Evolutionary conservation across 2,329 filamentous ascomycete species (phyloP), one percentile per base, ranked within the genome.

Genomic region (Chaetomiaceae sp.): DNA sequence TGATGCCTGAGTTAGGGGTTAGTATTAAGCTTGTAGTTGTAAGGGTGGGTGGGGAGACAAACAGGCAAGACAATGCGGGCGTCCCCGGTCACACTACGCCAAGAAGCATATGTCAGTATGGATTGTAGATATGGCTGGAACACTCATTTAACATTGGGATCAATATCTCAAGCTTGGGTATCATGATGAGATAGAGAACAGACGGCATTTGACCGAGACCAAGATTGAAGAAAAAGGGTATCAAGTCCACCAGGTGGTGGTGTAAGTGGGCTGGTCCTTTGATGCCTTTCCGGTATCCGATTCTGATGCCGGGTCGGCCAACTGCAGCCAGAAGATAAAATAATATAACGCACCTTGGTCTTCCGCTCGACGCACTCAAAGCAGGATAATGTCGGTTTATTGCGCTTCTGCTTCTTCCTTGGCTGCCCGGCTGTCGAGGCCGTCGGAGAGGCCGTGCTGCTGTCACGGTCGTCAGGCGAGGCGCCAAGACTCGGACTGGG

Each of bases 341-440:
- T 25, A 42, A 33, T 47, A 49, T 30, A 5, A 68, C 77, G 58
- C 65, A 85, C 85, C 76, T 89, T 91, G 20, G 87, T 91, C 70
- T 91, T 91, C 59, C 87, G 76, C 69, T 89, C 86, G 19, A 91
- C 87, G 63, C 87, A 92, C 65, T 89, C 86, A 55, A 83, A 79
- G 62, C 87, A 91, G 43, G 85, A 89, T 55, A 91, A 65, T 1
- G 87, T 91, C 3, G 87, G 87, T 67, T 92, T 92, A 69, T 92
- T 92, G 42, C 87, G 81, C 72, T 87, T 90, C 70, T 91, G 87
- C 70, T 86, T 89, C 72, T 87, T 87, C 66, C 71, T 77, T 10
- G 71, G 64, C n/a, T 72, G 75, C 38, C 72, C 63, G 0, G 52
- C 44, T 14, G 51, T 27, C 9, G 9, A 21, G 5, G 40, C 39